A percentile compares a stretch with the other conserved stretches of the same genome.
phyloP scores from a whole-genome alignment of 2,329 filamentous ascomycete genomes.

The Aspergillus sp. region DNA sequence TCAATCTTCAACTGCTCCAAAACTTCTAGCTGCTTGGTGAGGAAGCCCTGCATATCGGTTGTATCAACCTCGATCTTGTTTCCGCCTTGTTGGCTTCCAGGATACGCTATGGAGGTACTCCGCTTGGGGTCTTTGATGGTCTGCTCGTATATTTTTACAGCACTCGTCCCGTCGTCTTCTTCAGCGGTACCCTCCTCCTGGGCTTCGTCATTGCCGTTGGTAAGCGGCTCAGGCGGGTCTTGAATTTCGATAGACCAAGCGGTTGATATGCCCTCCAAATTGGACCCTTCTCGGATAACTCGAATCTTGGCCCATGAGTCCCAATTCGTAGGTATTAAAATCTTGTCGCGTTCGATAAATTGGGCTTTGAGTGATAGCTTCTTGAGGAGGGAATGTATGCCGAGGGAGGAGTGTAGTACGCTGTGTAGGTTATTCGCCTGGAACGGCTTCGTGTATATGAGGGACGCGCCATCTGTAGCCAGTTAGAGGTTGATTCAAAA shows the following conservation, averaged over 20 bases:
- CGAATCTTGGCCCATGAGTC: constrained; percentile 98
- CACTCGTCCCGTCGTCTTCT: constrained; percentile 51
- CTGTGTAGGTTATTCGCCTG: constrained; percentile 74
- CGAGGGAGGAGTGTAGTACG: constrained; percentile 80
- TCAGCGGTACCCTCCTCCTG: constrained; percentile 19
- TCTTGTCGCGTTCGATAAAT: constrained; percentile 90
- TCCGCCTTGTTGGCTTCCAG: constrained; percentile 47
- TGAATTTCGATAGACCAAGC: constrained; percentile 86
- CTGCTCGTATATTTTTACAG: constrained; percentile 73
- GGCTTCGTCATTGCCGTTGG: constrained; percentile 27
- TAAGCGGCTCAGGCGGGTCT: constrained; percentile 40
- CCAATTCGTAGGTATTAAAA: constrained; percentile 94
- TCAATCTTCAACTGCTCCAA: constrained; percentile 66
- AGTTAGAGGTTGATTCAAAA: constrained; percentile 13
- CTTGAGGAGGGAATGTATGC: constrained; percentile 80
- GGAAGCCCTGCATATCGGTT: constrained; percentile 75
- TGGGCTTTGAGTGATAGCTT: constrained; percentile 81
- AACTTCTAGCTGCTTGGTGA: constrained; percentile 70
- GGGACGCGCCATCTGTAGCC: constrained; percentile 70
- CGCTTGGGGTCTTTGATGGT: constrained; percentile 74
- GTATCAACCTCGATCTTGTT: constrained; percentile 60
- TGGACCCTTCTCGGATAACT: constrained; percentile 85
- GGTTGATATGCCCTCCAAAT: constrained; percentile 80
- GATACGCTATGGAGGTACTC: constrained; percentile 56
- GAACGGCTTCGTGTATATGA: constrained; percentile 80